phyloP scores from a whole-genome alignment of 306 rosid genomes.

The Castanospermum australe region DNA sequence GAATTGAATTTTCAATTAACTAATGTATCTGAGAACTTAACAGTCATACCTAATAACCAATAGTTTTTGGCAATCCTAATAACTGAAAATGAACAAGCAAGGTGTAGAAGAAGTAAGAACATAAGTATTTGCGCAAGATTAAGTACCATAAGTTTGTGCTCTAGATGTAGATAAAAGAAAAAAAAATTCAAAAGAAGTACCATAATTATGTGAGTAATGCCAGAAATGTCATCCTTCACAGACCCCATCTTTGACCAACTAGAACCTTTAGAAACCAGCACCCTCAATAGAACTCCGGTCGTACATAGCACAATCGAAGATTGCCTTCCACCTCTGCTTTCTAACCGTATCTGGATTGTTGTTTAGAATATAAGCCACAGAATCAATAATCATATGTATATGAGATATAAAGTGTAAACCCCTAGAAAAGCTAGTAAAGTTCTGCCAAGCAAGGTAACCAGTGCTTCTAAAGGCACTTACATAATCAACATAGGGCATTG shows the following conservation, averaged over 20 bases:
- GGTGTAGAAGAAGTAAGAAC: slow-evolving; percentile 12
- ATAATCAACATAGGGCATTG: not conserved
- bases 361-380: slow-evolving; percentile 4
- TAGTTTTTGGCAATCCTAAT: not conserved
- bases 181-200: slow-evolving; percentile 40
- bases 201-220: slow-evolving; percentile 89
- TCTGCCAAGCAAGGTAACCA: slow-evolving; percentile 2
- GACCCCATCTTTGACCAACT: slow-evolving; percentile 26
- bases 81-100: slow-evolving; percentile 3
- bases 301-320: slow-evolving; percentile 92
- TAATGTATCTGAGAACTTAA: not conserved
- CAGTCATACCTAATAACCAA: not conserved
- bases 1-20: not conserved
- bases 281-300: slow-evolving; percentile 80
- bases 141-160: slow-evolving; percentile 4
- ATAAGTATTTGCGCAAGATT: slow-evolving; percentile 9
- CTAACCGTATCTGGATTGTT: slow-evolving; percentile 81
- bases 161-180: not conserved
- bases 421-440: slow-evolving; percentile 4
- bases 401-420: slow-evolving; percentile 22
- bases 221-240: slow-evolving; percentile 39
- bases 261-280: slow-evolving; percentile 60
- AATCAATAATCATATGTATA: not conserved
- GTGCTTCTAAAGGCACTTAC: not conserved
- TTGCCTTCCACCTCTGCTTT: slow-evolving; percentile 77